Base-by-base conservation (phyloP, 768 basidiomycete genomes). In the Tulasnella sp. region DNA sequence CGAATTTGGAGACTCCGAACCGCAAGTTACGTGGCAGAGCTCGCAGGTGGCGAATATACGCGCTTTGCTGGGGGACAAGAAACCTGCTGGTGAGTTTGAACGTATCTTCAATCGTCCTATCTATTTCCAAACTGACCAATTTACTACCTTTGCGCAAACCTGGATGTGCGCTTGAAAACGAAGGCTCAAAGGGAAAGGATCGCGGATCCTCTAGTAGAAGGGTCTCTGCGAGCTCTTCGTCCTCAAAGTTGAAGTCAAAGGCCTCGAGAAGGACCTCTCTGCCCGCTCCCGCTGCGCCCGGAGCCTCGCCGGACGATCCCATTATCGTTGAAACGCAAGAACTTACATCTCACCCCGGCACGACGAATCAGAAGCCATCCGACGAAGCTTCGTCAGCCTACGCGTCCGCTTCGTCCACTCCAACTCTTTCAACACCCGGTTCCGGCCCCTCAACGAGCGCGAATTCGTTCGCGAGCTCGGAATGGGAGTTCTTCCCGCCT, bases 31-130 rank as follows among this genome's bases (percentile, higher is more conserved):
- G 19, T 77, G 76, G 76, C 76, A 77, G 76, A 77, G 76, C 62
- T 77, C 76, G 19, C 76, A 77, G 38, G 62, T 77, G 10, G 76
- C 39, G n/a, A 77, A 71, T 56, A 77, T 77, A 34, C 31, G 62
- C 39, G 76, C 46, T 12, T 34, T 77, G 34, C 8, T 77, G 48
- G 52, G 16, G 58, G 52, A 76, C 7, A 76, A 76, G 27, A 31
- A 44, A 16, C 36, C 44, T n/a, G 46, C 44, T n/a, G 46, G 36
- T 76, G 38, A 34, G 27, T 38, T n/a, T n/a, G n/a, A n/a, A n/a
- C n/a, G n/a, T n/a, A n/a, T n/a, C n/a, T n/a, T n/a, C n/a, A 8
- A 58, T n/a, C 27, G n/a, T 2, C n/a, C 9, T 16, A 21, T 75
- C 34, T 21, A n/a, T 42, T 18, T 75, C 31, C 16, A 42, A 75